Percentiles rank a stretch among this genome's conserved stretches.
phyloP scores from a whole-genome alignment of 768 basidiomycete species.

The Holtermanniella nyarrowii region DNA sequence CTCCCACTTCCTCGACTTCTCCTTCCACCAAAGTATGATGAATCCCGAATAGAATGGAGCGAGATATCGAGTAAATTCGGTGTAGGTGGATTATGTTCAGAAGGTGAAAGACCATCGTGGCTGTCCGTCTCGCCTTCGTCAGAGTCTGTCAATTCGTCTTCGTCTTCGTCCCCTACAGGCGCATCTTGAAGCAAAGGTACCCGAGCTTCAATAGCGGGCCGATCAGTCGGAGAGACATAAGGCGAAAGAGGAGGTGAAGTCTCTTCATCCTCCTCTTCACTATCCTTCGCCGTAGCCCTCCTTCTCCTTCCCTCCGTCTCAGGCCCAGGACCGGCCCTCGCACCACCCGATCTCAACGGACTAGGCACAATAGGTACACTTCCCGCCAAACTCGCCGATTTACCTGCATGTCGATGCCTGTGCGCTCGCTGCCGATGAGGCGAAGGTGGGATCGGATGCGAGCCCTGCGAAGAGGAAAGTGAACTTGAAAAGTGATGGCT shows the following conservation, averaged over 20 bases:
- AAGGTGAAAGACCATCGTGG: constrained; percentile 12
- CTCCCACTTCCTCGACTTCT: constrained; percentile 13
- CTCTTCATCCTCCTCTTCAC: background rate
- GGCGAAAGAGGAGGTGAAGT: too few species aligned
- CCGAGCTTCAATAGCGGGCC: constrained; percentile 14
- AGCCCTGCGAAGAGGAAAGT: background rate
- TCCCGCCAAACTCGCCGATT: constrained; percentile 10
- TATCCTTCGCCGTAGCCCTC: constrained; percentile 12
- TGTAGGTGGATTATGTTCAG: constrained; percentile 44
- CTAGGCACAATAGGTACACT: constrained; percentile 17
- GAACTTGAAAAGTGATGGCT: background rate
- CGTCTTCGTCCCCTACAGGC: constrained; percentile 8
- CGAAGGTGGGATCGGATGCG: background rate
- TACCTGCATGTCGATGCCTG: constrained; percentile 19
- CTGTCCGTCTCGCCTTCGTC: constrained; percentile 7
- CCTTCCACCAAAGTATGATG: constrained; percentile 29
- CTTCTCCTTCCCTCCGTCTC: constrained; percentile 19
- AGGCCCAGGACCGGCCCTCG: constrained; percentile 21
- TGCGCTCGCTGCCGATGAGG: background rate
- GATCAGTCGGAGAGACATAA: constrained; percentile 27
- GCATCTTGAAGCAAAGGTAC: constrained; percentile 11
- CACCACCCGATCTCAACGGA: constrained; percentile 19
- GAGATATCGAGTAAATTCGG: constrained; percentile 44
- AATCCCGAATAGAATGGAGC: constrained; percentile 38
- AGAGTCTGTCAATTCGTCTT: background rate